Percentiles rank a stretch among this genome's conserved stretches.
Conservation (phyloP, 345 rosid species). For the Moricandia moricandioides region DNA sequence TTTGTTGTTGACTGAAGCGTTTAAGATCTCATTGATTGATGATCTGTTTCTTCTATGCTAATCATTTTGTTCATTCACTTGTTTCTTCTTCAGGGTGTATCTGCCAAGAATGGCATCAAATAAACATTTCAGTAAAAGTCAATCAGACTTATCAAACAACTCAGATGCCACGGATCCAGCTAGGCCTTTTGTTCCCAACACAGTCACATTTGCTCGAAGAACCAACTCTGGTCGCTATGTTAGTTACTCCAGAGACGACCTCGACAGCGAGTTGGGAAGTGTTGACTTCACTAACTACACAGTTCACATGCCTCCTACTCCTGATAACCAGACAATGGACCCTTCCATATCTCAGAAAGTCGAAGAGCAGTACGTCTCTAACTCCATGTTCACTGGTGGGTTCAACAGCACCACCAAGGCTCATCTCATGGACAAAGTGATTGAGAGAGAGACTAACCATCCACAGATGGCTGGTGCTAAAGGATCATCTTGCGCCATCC, state of each 20-base stretch:
- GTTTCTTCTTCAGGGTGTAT: slow-evolving; percentile 42
- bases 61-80: slow-evolving; percentile 21
- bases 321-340: slow-evolving; percentile 95
- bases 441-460: slow-evolving; percentile 82
- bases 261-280: slow-evolving; percentile 82
- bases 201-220: slow-evolving; percentile 72
- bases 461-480: slow-evolving; percentile 98
- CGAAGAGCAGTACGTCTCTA: slow-evolving; percentile 95
- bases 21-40: too few relatives aligned
- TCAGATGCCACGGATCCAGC: slow-evolving; percentile 62
- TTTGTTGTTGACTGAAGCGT: too few relatives aligned
- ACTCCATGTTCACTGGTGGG: slow-evolving; percentile 91
- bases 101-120: slow-evolving; percentile 54
- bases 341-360: slow-evolving; percentile 89
- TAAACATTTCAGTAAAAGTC: slow-evolving; percentile 54
- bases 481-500: slow-evolving; percentile 88
- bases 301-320: slow-evolving; percentile 92
- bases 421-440: slow-evolving; percentile 96
- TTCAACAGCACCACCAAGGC: slow-evolving; percentile 83
- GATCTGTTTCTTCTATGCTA: not conserved
- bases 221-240: slow-evolving; percentile 85
- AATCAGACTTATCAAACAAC: slow-evolving; percentile 56
- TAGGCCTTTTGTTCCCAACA: slow-evolving; percentile 60
- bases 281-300: slow-evolving; percentile 75
- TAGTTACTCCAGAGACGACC: slow-evolving; percentile 91